phyloP scores from a whole-genome alignment of 2,329 filamentous ascomycete genomes.

The Rasamsonia emersonii region DNA sequence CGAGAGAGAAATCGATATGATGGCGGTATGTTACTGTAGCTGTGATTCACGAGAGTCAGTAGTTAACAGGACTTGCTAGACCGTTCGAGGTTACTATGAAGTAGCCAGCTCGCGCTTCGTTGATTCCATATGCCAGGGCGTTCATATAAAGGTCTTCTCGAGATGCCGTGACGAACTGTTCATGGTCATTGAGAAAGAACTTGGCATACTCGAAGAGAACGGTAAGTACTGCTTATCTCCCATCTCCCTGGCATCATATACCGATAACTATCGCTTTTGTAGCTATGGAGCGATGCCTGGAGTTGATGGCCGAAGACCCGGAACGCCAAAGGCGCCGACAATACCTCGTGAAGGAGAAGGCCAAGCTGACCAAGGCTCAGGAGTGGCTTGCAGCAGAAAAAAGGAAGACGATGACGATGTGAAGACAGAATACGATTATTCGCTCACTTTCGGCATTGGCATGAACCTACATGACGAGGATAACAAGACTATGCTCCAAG shows the following conservation, averaged over 20 bases:
- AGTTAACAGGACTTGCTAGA: constrained; percentile 16
- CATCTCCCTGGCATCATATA: not conserved
- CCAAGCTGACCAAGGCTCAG: constrained; percentile 26
- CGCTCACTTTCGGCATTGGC: not conserved
- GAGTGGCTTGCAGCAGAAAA: constrained; percentile 19
- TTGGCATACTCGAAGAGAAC: constrained; percentile 22
- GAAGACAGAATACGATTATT: not conserved
- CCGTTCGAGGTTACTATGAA: constrained; percentile 30
- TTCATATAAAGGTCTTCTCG: constrained; percentile 26
- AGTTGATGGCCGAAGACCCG: constrained; percentile 30
- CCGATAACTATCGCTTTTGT: not conserved
- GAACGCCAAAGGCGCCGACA: constrained; percentile 25
- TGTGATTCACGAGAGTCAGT: not conserved
- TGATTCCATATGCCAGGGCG: constrained; percentile 30
- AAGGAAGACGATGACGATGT: constrained; percentile 9
- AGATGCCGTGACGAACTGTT: constrained; percentile 27
- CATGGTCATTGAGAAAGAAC: constrained; percentile 18
- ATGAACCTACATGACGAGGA: too few species aligned
- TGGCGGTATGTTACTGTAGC: constrained; percentile 27
- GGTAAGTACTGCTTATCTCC: constrained; percentile 16
- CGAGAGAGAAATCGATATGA: constrained; percentile 30
- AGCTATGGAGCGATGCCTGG: constrained; percentile 26
- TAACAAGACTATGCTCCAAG: too few species aligned
- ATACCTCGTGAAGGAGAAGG: constrained; percentile 21
- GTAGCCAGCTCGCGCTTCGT: constrained; percentile 31